Percentiles rank a stretch among this genome's conserved stretches.
Evolutionary conservation across 768 basidiomycete species (phyloP).

Genomic region (Psilocybe tampanensis): DNA sequence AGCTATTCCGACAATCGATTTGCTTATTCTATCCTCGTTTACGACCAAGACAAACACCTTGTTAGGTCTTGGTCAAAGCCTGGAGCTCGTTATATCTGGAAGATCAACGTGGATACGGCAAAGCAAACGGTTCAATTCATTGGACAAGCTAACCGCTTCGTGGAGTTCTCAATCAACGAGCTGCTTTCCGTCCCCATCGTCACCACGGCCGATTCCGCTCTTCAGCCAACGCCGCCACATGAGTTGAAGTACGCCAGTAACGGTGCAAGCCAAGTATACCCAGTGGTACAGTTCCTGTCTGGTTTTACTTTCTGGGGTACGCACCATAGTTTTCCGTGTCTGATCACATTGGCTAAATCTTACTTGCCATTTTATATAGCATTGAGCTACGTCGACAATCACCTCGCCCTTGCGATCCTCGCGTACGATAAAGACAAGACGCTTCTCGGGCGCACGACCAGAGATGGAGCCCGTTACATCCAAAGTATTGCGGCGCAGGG

Average conservation of each 20-base stretch:
- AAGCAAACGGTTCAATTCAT: too few species aligned
- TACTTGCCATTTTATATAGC: not conserved
- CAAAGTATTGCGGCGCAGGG: not conserved
- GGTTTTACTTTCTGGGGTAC: too few species aligned
- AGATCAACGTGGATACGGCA: not conserved
- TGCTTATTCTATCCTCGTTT: not conserved
- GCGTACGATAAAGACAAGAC: not conserved
- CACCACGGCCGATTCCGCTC: not conserved
- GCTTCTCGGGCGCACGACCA: not conserved
- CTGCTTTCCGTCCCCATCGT: not conserved
- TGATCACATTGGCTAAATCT: too few species aligned
- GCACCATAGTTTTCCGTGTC: not conserved
- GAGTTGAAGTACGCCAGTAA: not conserved
- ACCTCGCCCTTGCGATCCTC: too few species aligned
- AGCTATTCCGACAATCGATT: not conserved
- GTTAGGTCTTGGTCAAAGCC: not conserved
- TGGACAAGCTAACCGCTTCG: not conserved
- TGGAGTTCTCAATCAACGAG: not conserved
- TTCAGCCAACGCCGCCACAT: not conserved
- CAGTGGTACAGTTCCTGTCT: not conserved
- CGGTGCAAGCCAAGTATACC: not conserved
- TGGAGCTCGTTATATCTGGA: constrained; percentile 1
- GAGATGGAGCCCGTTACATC: not conserved
- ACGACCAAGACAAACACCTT: not conserved
- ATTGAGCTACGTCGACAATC: not conserved